Base-by-base conservation (phyloP, 148 eudicot genomes). In the Fagopyrum tataricum region DNA sequence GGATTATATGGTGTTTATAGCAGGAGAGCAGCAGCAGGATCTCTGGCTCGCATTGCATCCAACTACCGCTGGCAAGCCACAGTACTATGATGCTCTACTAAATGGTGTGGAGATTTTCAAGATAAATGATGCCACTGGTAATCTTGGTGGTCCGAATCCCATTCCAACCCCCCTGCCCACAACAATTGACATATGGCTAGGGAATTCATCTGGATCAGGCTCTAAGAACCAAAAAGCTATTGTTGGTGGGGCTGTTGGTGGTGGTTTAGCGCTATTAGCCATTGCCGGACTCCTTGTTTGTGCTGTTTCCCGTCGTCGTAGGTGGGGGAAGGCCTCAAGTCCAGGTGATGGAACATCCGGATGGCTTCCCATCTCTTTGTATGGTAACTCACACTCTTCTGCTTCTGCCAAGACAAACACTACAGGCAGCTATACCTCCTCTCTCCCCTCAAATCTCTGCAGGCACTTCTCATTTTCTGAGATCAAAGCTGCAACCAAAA, bases 41-140 rank as follows among this genome's bases (percentile, higher is more conserved):
- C 79, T 94, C 13, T 94, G 98, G 98, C 90, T 94, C 37, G 90
- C 82, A 1, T 59, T 94, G 78, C 91, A 90, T 80, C 91, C 91
- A 7, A 73, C 78, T 73, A 41, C 71, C 53, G 15, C 53, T 17
- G 6, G 68, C 18, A 81, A 59, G 51, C 75, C 98, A n/a, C 48
- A 78, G 24, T 88, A 78, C 51, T 87, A 85, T 78, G 84, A 88
- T 74, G 85, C 96, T 1, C 81, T 91, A 76, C 79, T 94, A 79
- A 94, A 94, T 51, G 98, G 98, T n/a, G 72, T 91, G 44, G 98
- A 94, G 82, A 82, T 94, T 71, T 94, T 91, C 75, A 94, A 91
- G 81, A 23, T 91, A n/a, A 94, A 76, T 70, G 82, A 79, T 51
- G 72, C 79, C 21, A 31, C 58, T 52, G 90, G 90, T 55, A 89